Percentiles rank a stretch among this genome's conserved stretches.
Evolutionary conservation across 805 yeast species (phyloP).

Genomic region (Zygosaccharomyces rouxii): DNA sequence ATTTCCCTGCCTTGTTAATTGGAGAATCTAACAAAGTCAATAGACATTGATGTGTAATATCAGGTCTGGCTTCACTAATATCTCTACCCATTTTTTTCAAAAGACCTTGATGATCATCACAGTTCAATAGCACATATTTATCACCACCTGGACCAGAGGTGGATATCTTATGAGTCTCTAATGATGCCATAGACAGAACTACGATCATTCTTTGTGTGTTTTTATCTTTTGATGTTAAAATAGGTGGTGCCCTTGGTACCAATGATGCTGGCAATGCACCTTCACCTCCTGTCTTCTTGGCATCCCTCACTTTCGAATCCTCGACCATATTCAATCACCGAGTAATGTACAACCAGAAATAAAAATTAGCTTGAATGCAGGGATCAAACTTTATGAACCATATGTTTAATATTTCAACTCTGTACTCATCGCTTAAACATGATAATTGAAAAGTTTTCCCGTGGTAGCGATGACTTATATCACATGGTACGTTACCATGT

Average conservation of each 20-base stretch:
- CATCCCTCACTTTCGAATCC: conserved; percentile 46
- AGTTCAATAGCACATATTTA: conserved; percentile 86
- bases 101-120: conserved; percentile 97
- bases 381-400: no score
- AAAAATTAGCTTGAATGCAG: no score
- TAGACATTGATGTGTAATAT: conserved; percentile 95
- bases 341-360: neutral
- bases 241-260: conserved; percentile 82
- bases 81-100: conserved; percentile 95
- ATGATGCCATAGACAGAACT: conserved; percentile 92
- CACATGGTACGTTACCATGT: conserved; percentile 7
- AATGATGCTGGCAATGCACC: conserved; percentile 59
- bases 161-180: conserved; percentile 89
- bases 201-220: conserved; percentile 82
- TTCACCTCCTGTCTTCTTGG: conserved; percentile 36
- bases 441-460: conserved; percentile 13
- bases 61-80: conserved; percentile 98
- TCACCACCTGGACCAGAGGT: conserved; percentile 78
- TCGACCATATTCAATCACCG: conserved; percentile 37
- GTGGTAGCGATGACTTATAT: neutral
- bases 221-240: conserved; percentile 80
- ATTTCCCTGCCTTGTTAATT: conserved; percentile 92
- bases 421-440: neutral
- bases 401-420: neutral
- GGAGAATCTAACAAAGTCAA: conserved; percentile 95